These are phyloP conservation scores for Podosphaera fusca DNA, from an alignment of 2,329 filamentous ascomycete species.

Conservation along the genomic window DNA sequence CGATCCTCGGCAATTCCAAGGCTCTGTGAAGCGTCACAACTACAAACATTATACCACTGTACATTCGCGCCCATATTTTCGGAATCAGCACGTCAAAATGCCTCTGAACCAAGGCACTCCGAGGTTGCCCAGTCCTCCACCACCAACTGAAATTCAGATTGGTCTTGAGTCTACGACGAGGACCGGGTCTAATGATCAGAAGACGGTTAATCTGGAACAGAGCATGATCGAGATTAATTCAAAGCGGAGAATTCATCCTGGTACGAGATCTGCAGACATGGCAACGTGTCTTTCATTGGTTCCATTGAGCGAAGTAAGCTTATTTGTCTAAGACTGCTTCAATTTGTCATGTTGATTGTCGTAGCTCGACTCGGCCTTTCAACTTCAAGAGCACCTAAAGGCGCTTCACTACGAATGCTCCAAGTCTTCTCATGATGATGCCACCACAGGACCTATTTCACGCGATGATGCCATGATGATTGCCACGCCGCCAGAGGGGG, in stretches of 20 bases:
- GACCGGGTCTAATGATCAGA: conserved; percentile 34
- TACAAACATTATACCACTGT: not conserved
- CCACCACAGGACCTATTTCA: conserved; percentile 43
- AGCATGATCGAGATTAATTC: conserved; percentile 48
- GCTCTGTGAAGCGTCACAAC: not conserved
- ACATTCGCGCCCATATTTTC: not conserved
- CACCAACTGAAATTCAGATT: conserved; percentile 83
- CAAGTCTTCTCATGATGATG: conserved; percentile 29
- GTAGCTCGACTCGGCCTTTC: conserved; percentile 89
- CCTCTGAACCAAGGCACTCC: conserved; percentile 54
- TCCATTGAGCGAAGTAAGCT: conserved; percentile 54
- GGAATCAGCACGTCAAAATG: conserved; percentile 19
- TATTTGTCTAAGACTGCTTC: not conserved
- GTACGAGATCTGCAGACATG: conserved; percentile 84
- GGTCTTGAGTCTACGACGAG: conserved; percentile 52
- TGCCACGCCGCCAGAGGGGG: conserved; percentile 54
- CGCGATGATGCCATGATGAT: conserved; percentile 54
- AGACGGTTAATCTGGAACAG: conserved; percentile 30
- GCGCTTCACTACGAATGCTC: conserved; percentile 72
- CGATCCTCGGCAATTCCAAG: not conserved
- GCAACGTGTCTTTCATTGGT: conserved; percentile 73
- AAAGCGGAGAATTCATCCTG: conserved; percentile 68
- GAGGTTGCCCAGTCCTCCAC: conserved; percentile 81
- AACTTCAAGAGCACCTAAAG: conserved; percentile 90
- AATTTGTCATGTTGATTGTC: not conserved